phyloP scores from a whole-genome alignment of 441 rosid genomes.

The Jatropha multifida region DNA sequence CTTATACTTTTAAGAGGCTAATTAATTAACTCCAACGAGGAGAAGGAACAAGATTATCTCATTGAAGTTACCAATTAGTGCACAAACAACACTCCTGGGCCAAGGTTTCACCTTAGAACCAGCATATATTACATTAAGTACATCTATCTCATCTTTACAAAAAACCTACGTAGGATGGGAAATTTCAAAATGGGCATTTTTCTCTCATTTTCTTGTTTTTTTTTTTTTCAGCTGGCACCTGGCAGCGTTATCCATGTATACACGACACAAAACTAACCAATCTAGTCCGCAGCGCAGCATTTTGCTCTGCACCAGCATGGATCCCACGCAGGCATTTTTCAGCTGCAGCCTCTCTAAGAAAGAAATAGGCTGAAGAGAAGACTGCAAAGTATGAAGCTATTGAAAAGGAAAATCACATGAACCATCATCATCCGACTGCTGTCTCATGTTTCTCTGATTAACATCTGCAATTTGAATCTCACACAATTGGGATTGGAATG shows the following conservation, averaged over 20 bases:
- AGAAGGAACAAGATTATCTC: not conserved
- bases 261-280: constrained; percentile 18
- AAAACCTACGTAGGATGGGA: constrained; percentile 5
- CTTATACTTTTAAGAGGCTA: too few species aligned
- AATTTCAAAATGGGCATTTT: not conserved
- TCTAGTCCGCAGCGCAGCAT: constrained; percentile 10
- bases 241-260: constrained; percentile 15
- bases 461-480: too few species aligned
- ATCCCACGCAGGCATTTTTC: constrained; percentile 3
- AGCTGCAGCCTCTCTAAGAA: constrained; percentile 12
- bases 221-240: not conserved
- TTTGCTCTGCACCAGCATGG: constrained; percentile 10
- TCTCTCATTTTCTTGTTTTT: not conserved
- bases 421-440: constrained; percentile 14
- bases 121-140: constrained; percentile 24
- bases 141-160: constrained; percentile 40
- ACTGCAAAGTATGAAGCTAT: constrained; percentile 9
- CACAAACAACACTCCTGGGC: constrained; percentile 29
- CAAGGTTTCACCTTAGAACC: constrained; percentile 35
- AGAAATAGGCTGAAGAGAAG: constrained; percentile 24
- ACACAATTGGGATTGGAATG: constrained; percentile 36
- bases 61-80: constrained; percentile 4
- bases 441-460: constrained; percentile 6
- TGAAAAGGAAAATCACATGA: constrained; percentile 19
- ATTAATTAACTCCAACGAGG: not conserved